These are phyloP conservation scores for Candida palmyrensis DNA, from an alignment of 805 yeast species.

Conservation along the genomic window DNA sequence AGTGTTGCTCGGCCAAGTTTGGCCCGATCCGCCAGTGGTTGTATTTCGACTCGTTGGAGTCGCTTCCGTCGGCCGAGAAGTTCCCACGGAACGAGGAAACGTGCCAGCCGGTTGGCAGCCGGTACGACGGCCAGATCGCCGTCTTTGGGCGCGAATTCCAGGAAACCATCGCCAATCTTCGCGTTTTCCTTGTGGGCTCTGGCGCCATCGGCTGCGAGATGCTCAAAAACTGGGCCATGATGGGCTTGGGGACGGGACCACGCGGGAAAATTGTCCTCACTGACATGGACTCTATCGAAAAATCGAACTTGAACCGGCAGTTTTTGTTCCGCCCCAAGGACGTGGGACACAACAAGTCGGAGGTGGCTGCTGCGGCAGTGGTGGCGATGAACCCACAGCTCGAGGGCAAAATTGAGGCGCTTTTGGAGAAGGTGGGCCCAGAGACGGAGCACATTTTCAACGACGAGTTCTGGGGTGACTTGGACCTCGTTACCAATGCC, in stretches of 20 bases:
- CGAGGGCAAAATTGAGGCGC: constrained; percentile 67
- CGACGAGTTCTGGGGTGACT: constrained; percentile 75
- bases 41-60: constrained; percentile 91
- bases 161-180: constrained; percentile 65
- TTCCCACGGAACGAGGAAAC: constrained; percentile 65
- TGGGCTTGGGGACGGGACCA: constrained; percentile 92
- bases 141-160: constrained; percentile 83
- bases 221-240: constrained; percentile 96
- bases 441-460: constrained; percentile 87
- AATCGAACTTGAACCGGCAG: constrained; percentile 93
- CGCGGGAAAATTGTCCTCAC: constrained; percentile 81
- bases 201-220: constrained; percentile 99
- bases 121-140: constrained; percentile 95
- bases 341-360: constrained; percentile 88
- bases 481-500: constrained; percentile 94
- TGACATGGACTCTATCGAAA: constrained; percentile 93
- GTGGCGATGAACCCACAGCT: constrained; percentile 81
- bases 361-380: constrained; percentile 84
- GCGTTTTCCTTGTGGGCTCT: constrained; percentile 88
- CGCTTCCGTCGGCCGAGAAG: constrained; percentile 60
- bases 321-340: constrained; percentile 91
- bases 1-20: constrained; percentile 93
- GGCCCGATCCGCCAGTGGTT: constrained; percentile 89
- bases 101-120: constrained; percentile 68
- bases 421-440: constrained; percentile 84